A percentile compares a stretch with the other conserved stretches of the same genome.
Evolutionary conservation across 257 asterid genomes (phyloP).

Genomic region (Solanum dulcamara): DNA sequence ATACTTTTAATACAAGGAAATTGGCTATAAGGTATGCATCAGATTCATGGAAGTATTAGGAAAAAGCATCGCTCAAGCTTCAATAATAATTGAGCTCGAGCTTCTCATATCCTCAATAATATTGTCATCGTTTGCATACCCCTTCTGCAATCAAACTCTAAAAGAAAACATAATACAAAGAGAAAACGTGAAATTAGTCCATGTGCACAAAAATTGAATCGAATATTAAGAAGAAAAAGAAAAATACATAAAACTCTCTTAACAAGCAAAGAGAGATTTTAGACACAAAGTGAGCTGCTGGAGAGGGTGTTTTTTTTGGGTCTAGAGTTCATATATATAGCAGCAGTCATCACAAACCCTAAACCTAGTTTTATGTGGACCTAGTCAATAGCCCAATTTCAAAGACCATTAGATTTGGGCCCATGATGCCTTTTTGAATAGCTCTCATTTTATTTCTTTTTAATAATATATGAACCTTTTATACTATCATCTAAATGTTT

Average conservation of each 20-base stretch:
- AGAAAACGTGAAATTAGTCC: neutral
- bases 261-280: neutral
- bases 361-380: neutral
- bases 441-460: no score
- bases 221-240: neutral
- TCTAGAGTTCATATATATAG: neutral
- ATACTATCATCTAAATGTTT: no score
- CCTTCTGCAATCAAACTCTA: neutral
- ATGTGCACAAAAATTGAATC: neutral
- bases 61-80: slow-evolving; percentile 16
- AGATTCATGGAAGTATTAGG: slow-evolving; percentile 38
- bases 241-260: neutral
- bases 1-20: no score
- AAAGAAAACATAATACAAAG: neutral
- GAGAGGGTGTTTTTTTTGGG: no score
- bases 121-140: slow-evolving; percentile 24
- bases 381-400: neutral
- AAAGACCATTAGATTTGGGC: neutral
- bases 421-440: neutral
- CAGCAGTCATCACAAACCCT: neutral
- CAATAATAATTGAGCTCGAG: neutral
- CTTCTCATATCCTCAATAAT: slow-evolving; percentile 6
- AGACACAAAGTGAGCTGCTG: neutral
- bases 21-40: slow-evolving; percentile 12
- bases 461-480: no score